Base-by-base conservation (phyloP, 352 stramenopile species). In the Phytophthora fragariaefolia region DNA sequence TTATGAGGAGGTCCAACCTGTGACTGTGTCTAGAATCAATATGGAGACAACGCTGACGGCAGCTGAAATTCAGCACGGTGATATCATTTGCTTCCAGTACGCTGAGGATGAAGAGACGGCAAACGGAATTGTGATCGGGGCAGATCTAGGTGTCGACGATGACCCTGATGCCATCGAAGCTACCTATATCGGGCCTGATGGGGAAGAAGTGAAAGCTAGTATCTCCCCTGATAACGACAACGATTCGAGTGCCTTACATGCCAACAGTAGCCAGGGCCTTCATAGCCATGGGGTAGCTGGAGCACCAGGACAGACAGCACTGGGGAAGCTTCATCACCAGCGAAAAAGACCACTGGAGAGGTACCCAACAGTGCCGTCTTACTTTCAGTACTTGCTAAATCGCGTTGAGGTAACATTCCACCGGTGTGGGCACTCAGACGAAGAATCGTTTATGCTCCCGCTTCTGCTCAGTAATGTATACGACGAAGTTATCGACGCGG, bases 1-100 rank as follows among this genome's bases (percentile, higher is more conserved):
- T 12, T 96, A 84, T 32, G 89, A 96, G 56, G 85, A 94, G 63
- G 64, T 96, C 20, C 86, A 95, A 52, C 87, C 89, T 3, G 52
- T 74, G 1, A 66, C 76, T 5, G 75, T 96, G 22, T 76, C 78
- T 0, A 66, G 82, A 52, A 86, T 96, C 28, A 74, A 84, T 2
- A 73, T 83, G 69, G 69, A 78, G 7, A 53, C 54, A 23, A 86
- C 73, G 0, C 68, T 96, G 0, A 58, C 69, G 10, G 63, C 55
- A 0, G 70, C 76, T 1, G 89, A 95, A 38, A 91, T 96, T 61
- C 89, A 96, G 55, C 63, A 86, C 46, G 89, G 89, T 6, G 89
- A 96, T 55, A 96, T 96, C 13, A 76, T 96, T 50, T 93, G 87
- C 61, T 95, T 85, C 48, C 87, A 95, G 58, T 83, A 74, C 17